These are phyloP conservation scores for Lactuca saligna DNA, from an alignment of 129 eudicot species.

Conservation along the genomic window DNA sequence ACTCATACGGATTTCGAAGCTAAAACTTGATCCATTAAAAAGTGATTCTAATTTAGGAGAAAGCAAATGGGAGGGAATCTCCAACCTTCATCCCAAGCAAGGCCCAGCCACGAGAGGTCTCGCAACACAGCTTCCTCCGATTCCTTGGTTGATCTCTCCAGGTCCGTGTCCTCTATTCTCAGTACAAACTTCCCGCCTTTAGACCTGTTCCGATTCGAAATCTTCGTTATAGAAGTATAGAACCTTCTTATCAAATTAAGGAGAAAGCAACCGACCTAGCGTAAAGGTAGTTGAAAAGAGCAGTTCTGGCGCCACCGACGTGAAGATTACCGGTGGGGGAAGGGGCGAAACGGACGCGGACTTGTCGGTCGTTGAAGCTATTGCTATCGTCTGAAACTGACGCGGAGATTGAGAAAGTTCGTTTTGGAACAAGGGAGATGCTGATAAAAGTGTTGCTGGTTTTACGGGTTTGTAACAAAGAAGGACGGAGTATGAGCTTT, in stretches of 20 bases:
- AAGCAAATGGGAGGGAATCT: background rate
- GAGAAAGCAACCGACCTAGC: background rate
- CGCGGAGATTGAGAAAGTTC: slow-evolving; percentile 43
- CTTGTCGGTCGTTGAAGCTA: slow-evolving; percentile 18
- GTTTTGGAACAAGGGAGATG: slow-evolving; percentile 18
- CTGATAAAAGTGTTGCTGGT: slow-evolving; percentile 6
- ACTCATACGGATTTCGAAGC: background rate
- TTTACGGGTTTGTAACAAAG: slow-evolving; percentile 12
- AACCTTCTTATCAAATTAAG: background rate
- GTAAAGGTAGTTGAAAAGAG: slow-evolving; percentile 15
- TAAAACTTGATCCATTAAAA: background rate
- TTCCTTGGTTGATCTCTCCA: slow-evolving; percentile 88
- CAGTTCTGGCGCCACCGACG: slow-evolving; percentile 51
- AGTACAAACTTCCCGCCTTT: slow-evolving; percentile 83
- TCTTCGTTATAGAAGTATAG: too few relatives aligned
- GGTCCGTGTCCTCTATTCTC: slow-evolving; percentile 89
- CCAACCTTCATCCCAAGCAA: slow-evolving; percentile 93
- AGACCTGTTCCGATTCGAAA: slow-evolving; percentile 44
- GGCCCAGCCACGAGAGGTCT: slow-evolving; percentile 90
- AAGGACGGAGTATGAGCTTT: slow-evolving; percentile 27
- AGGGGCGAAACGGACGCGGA: slow-evolving; percentile 95
- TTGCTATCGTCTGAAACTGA: slow-evolving; percentile 29
- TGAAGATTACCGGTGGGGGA: slow-evolving; percentile 96
- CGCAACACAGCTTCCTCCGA: slow-evolving; percentile 84
- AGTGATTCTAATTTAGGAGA: background rate